These are phyloP conservation scores for Mycena sp. DNA, from an alignment of 1,284 basidiomycete species.

Conservation along the genomic window DNA sequence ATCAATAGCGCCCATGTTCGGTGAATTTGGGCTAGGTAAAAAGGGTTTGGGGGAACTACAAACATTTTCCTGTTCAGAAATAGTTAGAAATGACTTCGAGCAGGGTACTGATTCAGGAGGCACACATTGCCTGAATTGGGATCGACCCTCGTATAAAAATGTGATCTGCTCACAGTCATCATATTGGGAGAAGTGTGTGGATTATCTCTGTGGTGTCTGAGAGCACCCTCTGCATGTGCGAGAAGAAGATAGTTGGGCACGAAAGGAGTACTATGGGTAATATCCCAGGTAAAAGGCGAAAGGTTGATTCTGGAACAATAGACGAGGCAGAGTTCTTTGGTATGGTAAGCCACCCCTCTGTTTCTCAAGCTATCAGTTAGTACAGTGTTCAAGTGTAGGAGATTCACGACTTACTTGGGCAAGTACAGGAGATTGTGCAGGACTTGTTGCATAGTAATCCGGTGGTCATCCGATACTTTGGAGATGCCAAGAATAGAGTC, in stretches of 20 bases:
- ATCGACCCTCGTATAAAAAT: neutral
- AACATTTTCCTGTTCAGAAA: slow-evolving; percentile 20
- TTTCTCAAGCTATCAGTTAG: slow-evolving; percentile 10
- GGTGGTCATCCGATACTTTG: slow-evolving; percentile 17
- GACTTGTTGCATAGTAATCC: slow-evolving; percentile 16
- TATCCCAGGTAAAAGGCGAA: slow-evolving; percentile 5
- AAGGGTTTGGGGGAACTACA: no score
- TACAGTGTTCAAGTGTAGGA: slow-evolving; percentile 4
- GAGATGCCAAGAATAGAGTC: slow-evolving; percentile 17
- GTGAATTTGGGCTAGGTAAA: no score
- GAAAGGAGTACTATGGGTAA: slow-evolving; percentile 1
- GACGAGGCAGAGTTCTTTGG: slow-evolving; percentile 17
- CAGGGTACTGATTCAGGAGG: neutral
- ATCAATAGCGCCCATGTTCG: slow-evolving; percentile 12
- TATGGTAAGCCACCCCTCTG: neutral
- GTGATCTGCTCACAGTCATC: neutral
- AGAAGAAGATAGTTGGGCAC: slow-evolving; percentile 16
- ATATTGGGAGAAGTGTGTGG: neutral
- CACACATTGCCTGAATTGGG: slow-evolving; percentile 1
- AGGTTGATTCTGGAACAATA: slow-evolving; percentile 12
- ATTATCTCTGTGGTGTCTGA: slow-evolving; percentile 8
- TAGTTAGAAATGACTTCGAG: slow-evolving; percentile 11
- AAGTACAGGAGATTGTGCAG: slow-evolving; percentile 12
- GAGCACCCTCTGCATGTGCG: slow-evolving; percentile 11
- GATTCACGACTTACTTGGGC: slow-evolving; percentile 11